phyloP scores from a whole-genome alignment of 257 asterid genomes.

The Fraxinus pennsylvanica region DNA sequence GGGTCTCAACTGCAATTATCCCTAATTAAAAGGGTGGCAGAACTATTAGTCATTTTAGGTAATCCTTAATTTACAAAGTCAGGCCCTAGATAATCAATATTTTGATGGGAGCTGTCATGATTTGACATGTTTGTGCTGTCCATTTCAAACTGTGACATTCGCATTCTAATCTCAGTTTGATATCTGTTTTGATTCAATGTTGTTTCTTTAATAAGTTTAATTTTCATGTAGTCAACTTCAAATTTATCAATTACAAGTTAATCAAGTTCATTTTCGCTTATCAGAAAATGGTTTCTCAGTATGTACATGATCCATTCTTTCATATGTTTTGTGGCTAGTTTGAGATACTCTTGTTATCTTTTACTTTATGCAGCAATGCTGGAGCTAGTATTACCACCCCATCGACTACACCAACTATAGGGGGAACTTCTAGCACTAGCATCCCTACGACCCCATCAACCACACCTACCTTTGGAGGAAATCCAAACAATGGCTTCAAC shows the following conservation, averaged over 20 bases:
- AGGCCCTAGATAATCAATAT: neutral
- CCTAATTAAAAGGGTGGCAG: too few species aligned
- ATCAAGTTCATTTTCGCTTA: neutral
- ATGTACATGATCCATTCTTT: neutral
- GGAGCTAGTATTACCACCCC: slow-evolving; percentile 15
- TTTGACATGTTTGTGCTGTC: slow-evolving; percentile 26
- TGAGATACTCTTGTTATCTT: neutral
- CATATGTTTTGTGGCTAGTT: neutral
- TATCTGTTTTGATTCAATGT: neutral
- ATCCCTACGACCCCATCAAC: slow-evolving; percentile 5
- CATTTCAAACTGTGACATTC: slow-evolving; percentile 6
- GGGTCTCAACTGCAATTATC: too few species aligned
- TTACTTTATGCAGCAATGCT: slow-evolving; percentile 26
- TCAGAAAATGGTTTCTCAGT: neutral
- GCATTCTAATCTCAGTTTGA: slow-evolving; percentile 7
- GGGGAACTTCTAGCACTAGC: slow-evolving; percentile 28
- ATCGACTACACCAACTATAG: slow-evolving; percentile 17
- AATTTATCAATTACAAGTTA: neutral
- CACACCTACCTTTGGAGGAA: slow-evolving; percentile 28
- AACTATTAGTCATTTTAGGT: neutral
- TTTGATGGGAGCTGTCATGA: slow-evolving; percentile 50
- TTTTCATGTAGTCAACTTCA: neutral
- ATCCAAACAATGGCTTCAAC: slow-evolving; percentile 14
- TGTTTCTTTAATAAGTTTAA: slow-evolving; percentile 18
- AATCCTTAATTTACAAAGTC: neutral